Percentiles rank a stretch among this genome's conserved stretches.
phyloP scores from a whole-genome alignment of 2,329 filamentous ascomycete species.

The Aschersonia sp. region DNA sequence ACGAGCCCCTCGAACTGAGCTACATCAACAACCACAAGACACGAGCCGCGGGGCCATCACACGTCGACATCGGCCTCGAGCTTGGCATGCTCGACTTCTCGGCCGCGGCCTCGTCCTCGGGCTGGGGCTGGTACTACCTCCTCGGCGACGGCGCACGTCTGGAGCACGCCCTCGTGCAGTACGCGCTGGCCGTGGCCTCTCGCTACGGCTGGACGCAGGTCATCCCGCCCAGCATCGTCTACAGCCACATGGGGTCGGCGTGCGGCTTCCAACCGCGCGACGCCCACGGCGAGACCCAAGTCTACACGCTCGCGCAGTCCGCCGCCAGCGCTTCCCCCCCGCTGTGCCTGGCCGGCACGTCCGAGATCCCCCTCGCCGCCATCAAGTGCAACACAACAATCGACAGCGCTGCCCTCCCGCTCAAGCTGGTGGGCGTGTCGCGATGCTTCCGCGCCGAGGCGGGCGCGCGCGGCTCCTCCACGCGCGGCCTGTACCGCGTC shows the following conservation, averaged over 20 bases:
- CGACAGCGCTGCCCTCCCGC: conserved; percentile 50
- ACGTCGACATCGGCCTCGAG: conserved; percentile 74
- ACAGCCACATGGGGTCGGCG: conserved; percentile 76
- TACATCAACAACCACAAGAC: conserved; percentile 60
- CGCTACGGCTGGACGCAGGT: conserved; percentile 66
- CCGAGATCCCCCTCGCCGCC: conserved; percentile 86
- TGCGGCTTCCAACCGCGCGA: conserved; percentile 94
- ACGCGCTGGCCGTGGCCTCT: conserved; percentile 61
- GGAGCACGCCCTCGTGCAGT: conserved; percentile 88
- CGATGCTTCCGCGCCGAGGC: conserved; percentile 95
- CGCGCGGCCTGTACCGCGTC: conserved; percentile 89
- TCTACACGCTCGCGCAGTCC: conserved; percentile 64
- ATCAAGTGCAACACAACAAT: conserved; percentile 70
- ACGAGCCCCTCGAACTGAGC: conserved; percentile 48
- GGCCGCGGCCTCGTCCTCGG: conserved; percentile 64
- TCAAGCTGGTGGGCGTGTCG: conserved; percentile 71
- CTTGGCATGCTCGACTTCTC: conserved; percentile 88
- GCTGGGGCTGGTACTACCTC: conserved; percentile 98
- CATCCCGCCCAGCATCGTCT: conserved; percentile 79
- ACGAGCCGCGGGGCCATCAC: conserved; percentile 42
- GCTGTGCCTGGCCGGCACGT: conserved; percentile 70
- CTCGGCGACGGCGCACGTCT: conserved; percentile 81
- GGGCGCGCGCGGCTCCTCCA: conserved; percentile 75
- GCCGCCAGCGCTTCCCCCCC: conserved; percentile 49
- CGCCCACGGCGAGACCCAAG: conserved; percentile 78